These are phyloP conservation scores for Erigeron canadensis DNA, from an alignment of 129 eudicot genomes.

Conservation along the genomic window DNA sequence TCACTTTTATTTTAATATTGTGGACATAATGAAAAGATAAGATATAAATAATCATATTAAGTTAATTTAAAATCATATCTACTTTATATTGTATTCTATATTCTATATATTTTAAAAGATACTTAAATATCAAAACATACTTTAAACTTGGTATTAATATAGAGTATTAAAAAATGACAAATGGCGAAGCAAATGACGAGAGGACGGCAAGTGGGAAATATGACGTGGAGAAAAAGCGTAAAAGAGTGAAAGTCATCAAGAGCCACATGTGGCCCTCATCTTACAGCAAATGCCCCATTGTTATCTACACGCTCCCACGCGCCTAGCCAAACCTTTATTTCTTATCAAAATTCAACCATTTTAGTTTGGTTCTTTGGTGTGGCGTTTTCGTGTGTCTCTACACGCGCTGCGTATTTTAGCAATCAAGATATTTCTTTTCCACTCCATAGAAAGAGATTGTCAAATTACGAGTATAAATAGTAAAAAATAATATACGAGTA, in stretches of 20 bases:
- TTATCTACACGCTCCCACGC: constrained; percentile 35
- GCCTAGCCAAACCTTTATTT: constrained; percentile 14
- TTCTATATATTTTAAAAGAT: too few species aligned
- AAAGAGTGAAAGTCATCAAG: constrained; percentile 21
- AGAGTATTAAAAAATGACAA: constrained; percentile 12
- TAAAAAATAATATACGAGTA: too few species aligned
- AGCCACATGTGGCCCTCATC: constrained; percentile 33
- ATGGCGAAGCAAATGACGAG: constrained; percentile 34
- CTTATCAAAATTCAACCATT: constrained; percentile 42
- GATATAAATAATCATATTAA: neutral
- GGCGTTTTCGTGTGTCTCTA: neutral
- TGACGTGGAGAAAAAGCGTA: constrained; percentile 69
- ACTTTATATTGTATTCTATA: too few species aligned
- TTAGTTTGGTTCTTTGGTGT: constrained; percentile 26
- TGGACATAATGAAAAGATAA: too few species aligned
- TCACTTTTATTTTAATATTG: too few species aligned
- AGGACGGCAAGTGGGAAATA: constrained; percentile 47
- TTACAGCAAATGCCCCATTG: constrained; percentile 23
- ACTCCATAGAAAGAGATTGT: too few species aligned
- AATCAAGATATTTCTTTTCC: constrained; percentile 46
- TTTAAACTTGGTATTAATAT: too few species aligned
- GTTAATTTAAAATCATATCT: too few species aligned
- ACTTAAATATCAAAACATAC: too few species aligned
- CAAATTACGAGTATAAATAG: constrained; percentile 12
- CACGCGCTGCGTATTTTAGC: constrained; percentile 34